Conservation (phyloP, 805 yeast species). For the Kodamaea kakaduensis region DNA sequence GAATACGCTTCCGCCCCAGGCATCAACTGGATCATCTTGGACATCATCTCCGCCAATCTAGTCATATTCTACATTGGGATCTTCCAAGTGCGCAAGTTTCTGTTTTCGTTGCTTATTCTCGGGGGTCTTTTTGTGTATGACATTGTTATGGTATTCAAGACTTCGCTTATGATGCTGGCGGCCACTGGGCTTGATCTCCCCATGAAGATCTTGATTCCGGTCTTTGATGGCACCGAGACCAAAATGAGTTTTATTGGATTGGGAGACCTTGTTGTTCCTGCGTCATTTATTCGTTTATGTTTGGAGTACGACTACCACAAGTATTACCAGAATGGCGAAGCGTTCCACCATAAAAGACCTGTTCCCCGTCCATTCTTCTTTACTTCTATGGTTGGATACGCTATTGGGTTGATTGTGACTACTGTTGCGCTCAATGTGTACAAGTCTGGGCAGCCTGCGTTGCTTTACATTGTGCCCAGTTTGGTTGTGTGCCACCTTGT, state of each 20-base stretch:
- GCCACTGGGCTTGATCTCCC: conserved; percentile 57
- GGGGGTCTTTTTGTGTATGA: conserved; percentile 56
- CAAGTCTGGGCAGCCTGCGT: conserved; percentile 61
- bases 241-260: conserved; percentile 49
- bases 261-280: conserved; percentile 67
- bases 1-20: conserved; percentile 5
- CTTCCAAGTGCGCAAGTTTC: conserved; percentile 41
- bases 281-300: conserved; percentile 48
- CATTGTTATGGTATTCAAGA: conserved; percentile 61
- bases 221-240: conserved; percentile 5
- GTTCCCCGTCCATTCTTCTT: conserved; percentile 46
- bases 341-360: conserved; percentile 37
- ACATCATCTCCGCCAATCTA: conserved; percentile 39
- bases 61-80: conserved; percentile 42
- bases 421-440: conserved; percentile 34
- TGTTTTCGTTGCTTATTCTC: conserved; percentile 43
- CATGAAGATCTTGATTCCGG: conserved; percentile 45
- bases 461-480: conserved; percentile 59
- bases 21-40: conserved; percentile 45
- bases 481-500: conserved; percentile 27
- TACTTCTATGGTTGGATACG: conserved; percentile 45
- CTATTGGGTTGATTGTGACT: conserved; percentile 43
- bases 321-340: conserved; percentile 15
- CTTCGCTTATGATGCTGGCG: conserved; percentile 59
- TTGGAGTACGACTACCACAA: conserved; percentile 50